Evolutionary conservation across 2,329 filamentous ascomycete genomes (phyloP).

Genomic region (Pseudonectria foliicola): DNA sequence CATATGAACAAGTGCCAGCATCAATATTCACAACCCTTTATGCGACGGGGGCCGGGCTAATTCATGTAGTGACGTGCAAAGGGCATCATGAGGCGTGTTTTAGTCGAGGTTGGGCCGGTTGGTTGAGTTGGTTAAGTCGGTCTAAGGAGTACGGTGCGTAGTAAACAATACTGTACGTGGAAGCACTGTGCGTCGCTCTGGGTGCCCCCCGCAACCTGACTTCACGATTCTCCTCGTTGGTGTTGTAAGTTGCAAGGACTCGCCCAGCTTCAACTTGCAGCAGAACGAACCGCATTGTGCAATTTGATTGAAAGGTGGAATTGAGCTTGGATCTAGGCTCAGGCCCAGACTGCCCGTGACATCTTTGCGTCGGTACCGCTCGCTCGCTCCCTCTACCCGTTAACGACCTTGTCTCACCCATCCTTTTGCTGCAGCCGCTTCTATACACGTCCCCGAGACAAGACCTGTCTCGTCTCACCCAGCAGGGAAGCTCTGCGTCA

Average conservation of each 20-base stretch:
- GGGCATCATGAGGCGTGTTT: constrained; percentile 10
- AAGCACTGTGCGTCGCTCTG: constrained; percentile 15
- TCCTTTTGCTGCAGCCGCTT: not conserved
- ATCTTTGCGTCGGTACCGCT: too few relatives aligned
- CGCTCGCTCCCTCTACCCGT: too few relatives aligned
- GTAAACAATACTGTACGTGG: not conserved
- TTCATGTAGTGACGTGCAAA: constrained; percentile 4
- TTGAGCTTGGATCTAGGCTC: too few relatives aligned
- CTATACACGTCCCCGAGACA: too few relatives aligned
- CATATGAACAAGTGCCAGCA: not conserved
- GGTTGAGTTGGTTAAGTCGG: too few relatives aligned
- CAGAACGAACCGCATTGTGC: constrained; percentile 1
- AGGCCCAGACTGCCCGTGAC: too few relatives aligned
- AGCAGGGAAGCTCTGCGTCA: too few relatives aligned
- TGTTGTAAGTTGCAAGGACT: constrained; percentile 8
- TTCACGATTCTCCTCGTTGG: constrained; percentile 15
- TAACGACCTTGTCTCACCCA: not conserved
- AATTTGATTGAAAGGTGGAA: too few relatives aligned
- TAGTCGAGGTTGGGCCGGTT: too few relatives aligned
- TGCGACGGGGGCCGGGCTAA: too few relatives aligned
- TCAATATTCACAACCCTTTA: not conserved
- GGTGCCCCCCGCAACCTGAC: constrained; percentile 15
- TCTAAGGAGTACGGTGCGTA: too few relatives aligned
- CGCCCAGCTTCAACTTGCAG: constrained; percentile 5
- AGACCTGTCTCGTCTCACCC: too few relatives aligned